phyloP scores from a whole-genome alignment of 2,329 filamentous ascomycete species.

The Karstenula rhodostoma region DNA sequence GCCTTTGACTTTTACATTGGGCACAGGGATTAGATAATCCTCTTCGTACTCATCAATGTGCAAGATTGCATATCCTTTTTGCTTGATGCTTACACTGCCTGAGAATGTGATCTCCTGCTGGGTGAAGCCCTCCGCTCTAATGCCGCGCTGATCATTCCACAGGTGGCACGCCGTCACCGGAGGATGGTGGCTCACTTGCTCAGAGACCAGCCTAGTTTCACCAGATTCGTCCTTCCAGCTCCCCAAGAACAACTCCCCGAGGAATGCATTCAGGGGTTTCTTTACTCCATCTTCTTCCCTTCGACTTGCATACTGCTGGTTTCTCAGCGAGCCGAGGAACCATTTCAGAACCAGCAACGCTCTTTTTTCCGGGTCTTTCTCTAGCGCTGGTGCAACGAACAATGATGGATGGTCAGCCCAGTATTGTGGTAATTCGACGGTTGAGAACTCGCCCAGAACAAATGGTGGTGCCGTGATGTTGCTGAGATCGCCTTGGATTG shows the following conservation, averaged over 20 bases:
- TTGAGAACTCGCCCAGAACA: slow-evolving; percentile 55
- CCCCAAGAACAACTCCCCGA: slow-evolving; percentile 58
- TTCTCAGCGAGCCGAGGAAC: slow-evolving; percentile 57
- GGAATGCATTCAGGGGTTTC: slow-evolving; percentile 61
- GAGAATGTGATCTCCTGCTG: slow-evolving; percentile 58
- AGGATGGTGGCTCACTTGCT: slow-evolving; percentile 58
- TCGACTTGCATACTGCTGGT: slow-evolving; percentile 59
- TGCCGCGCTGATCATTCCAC: slow-evolving; percentile 54
- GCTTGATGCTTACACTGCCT: slow-evolving; percentile 55
- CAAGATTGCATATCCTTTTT: slow-evolving; percentile 56
- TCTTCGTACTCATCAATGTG: slow-evolving; percentile 55
- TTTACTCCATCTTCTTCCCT: slow-evolving; percentile 54
- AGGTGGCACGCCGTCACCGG: slow-evolving; percentile 58
- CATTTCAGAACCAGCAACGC: slow-evolving; percentile 59
- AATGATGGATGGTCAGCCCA: slow-evolving; percentile 57
- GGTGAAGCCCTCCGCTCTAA: slow-evolving; percentile 56
- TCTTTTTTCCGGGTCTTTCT: slow-evolving; percentile 50
- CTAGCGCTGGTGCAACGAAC: slow-evolving; percentile 56
- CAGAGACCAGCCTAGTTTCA: slow-evolving; percentile 52
- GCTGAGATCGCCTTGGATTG: slow-evolving; percentile 55
- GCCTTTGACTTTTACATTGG: slow-evolving; percentile 56
- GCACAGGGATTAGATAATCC: slow-evolving; percentile 56
- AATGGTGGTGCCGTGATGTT: slow-evolving; percentile 59
- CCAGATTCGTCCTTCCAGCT: slow-evolving; percentile 41
- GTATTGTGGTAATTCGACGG: slow-evolving; percentile 57